These are phyloP conservation scores for Galerina sulciceps DNA, from an alignment of 768 basidiomycete genomes.

Conservation along the genomic window DNA sequence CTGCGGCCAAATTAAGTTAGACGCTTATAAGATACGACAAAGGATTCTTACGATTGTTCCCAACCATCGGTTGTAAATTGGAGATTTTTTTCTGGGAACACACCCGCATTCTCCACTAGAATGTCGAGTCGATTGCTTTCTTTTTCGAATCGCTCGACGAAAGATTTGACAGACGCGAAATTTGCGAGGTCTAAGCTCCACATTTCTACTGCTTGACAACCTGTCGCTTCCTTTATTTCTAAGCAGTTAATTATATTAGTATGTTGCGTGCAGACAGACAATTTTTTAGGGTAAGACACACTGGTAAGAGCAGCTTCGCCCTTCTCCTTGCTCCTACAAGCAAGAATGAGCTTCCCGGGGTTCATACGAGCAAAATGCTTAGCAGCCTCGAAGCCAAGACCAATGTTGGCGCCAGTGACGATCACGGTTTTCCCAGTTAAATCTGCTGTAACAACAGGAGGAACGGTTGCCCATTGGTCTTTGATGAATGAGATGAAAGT, in stretches of 20 bases:
- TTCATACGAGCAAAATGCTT: conserved; percentile 51
- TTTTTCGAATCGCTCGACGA: conserved; percentile 37
- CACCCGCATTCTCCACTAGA: conserved; percentile 20
- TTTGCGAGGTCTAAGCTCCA: conserved; percentile 44
- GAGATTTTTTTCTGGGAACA: conserved; percentile 2
- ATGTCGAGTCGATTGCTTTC: conserved; percentile 42
- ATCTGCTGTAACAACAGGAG: conserved; percentile 34
- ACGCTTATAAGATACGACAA: neutral
- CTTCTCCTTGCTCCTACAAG: conserved; percentile 37
- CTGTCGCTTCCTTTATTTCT: conserved; percentile 32
- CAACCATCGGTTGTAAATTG: conserved; percentile 38
- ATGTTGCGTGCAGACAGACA: no score
- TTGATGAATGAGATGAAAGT: conserved; percentile 1
- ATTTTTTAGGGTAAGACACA: conserved; percentile 20
- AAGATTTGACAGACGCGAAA: conserved; percentile 44
- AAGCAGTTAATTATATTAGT: no score
- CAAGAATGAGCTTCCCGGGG: conserved; percentile 40
- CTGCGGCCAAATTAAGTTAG: conserved; percentile 27
- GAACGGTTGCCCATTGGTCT: conserved; percentile 25
- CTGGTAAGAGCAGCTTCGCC: conserved; percentile 38
- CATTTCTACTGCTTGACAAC: conserved; percentile 36
- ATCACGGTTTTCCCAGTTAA: conserved; percentile 49
- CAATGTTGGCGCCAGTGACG: conserved; percentile 54
- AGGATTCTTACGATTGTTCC: conserved; percentile 38
- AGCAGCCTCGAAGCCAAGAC: conserved; percentile 50